Evolutionary conservation across 106 monocot genomes (phyloP).

Genomic region (Hemerocallis citrina): DNA sequence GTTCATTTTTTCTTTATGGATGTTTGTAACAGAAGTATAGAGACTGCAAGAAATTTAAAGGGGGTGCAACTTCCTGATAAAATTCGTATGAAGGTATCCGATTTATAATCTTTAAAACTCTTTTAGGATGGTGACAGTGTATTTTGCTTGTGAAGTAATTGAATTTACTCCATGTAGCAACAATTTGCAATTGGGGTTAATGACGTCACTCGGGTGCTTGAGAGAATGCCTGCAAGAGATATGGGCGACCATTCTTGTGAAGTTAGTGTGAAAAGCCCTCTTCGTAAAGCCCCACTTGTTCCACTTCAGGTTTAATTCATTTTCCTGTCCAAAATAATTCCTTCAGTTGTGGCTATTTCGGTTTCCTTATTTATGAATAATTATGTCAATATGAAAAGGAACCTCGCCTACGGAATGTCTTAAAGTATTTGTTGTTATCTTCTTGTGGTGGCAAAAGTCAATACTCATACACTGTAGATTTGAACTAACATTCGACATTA

Average conservation of each 20-base stretch:
- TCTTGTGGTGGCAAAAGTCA: too few relatives aligned
- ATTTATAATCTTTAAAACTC: background rate
- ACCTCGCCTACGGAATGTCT: too few relatives aligned
- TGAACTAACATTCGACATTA: too few relatives aligned
- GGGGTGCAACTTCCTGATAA: constrained; percentile 48
- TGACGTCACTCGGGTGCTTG: constrained; percentile 80
- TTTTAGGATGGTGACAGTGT: background rate
- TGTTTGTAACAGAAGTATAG: constrained; percentile 37
- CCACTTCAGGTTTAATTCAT: constrained; percentile 44
- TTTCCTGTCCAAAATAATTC: background rate
- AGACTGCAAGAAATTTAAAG: constrained; percentile 34
- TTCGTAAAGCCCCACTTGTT: constrained; percentile 29
- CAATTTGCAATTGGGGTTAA: constrained; percentile 88
- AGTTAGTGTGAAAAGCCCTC: background rate
- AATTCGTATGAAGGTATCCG: constrained; percentile 52
- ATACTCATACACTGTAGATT: too few relatives aligned
- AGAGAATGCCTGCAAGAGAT: constrained; percentile 57
- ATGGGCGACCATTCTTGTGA: background rate
- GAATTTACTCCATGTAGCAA: constrained; percentile 32
- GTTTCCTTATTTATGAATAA: too few relatives aligned
- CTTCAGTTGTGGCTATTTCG: too few relatives aligned
- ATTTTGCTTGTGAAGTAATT: background rate
- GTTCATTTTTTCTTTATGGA: background rate
- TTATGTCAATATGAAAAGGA: too few relatives aligned
- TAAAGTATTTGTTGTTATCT: too few relatives aligned